These are phyloP conservation scores for Adansonia grandidieri DNA, from an alignment of 441 rosid genomes.

Conservation along the genomic window DNA sequence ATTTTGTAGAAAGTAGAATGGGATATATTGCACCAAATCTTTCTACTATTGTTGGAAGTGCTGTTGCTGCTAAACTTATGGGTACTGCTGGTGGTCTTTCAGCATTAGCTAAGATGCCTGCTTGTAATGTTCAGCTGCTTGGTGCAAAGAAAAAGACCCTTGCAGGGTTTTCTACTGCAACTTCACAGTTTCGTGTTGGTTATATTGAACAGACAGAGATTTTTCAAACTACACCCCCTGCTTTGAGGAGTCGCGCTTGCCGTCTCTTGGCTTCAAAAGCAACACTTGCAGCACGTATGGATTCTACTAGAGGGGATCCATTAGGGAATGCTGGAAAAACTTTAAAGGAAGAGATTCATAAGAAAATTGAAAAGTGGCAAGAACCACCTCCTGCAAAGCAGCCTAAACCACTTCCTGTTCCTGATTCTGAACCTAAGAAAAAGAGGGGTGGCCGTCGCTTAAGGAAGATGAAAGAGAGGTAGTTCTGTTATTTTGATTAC, in stretches of 20 bases:
- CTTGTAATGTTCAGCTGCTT: conserved; percentile 91
- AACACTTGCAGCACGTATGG: conserved; percentile 84
- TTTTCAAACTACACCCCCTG: conserved; percentile 84
- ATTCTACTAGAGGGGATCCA: conserved; percentile 83
- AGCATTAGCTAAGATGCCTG: conserved; percentile 89
- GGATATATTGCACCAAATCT: conserved; percentile 92
- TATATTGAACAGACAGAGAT: conserved; percentile 90
- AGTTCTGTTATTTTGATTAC: background rate
- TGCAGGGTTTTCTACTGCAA: conserved; percentile 93
- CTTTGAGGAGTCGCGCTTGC: conserved; percentile 74
- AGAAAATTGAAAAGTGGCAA: conserved; percentile 97
- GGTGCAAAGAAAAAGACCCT: conserved; percentile 93
- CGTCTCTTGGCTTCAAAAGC: conserved; percentile 92
- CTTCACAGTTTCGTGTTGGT: conserved; percentile 83
- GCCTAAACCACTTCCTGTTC: conserved; percentile 97
- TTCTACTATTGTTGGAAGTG: conserved; percentile 91
- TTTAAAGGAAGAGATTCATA: conserved; percentile 67
- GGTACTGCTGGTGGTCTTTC: conserved; percentile 93
- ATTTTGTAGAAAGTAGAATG: conserved; percentile 94
- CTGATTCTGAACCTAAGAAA: conserved; percentile 95
- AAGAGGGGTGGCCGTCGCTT: conserved; percentile 95
- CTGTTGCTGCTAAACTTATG: conserved; percentile 96
- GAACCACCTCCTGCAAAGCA: conserved; percentile 99
- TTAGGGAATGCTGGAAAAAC: conserved; percentile 72
- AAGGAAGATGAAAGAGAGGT: conserved; percentile 98